These are phyloP conservation scores for Marsdenia floribunda DNA, from an alignment of 257 asterid species.

Conservation along the genomic window DNA sequence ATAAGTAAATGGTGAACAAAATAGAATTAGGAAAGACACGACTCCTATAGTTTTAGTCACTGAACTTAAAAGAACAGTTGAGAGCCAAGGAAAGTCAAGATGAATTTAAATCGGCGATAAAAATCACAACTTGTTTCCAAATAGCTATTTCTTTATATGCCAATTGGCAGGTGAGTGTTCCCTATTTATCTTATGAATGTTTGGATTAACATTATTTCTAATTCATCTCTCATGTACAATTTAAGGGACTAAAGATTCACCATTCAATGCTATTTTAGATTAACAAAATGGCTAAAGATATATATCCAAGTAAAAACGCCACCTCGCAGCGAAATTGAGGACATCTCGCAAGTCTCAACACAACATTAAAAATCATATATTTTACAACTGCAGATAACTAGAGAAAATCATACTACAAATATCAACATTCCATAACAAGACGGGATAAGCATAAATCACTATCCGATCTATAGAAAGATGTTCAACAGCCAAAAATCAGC, in stretches of 20 bases:
- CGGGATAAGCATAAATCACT: background rate
- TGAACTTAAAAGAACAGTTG: background rate
- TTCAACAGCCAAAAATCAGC: background rate
- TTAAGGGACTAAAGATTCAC: background rate
- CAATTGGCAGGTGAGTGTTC: background rate
- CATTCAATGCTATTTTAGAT: background rate
- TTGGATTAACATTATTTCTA: background rate
- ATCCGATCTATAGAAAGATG: background rate
- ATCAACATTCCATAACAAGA: background rate
- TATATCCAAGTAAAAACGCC: background rate
- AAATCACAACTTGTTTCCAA: background rate
- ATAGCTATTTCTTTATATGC: background rate
- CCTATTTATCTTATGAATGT: background rate
- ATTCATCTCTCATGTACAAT: background rate
- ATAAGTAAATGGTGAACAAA: background rate
- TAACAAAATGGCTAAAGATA: background rate
- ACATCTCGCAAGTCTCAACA: background rate
- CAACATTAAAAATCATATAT: background rate
- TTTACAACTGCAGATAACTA: background rate
- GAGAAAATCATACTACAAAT: background rate
- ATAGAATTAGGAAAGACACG: background rate
- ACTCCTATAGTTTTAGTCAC: background rate
- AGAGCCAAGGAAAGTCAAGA: background rate
- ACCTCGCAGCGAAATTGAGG: background rate
- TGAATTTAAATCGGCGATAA: background rate